Evolutionary conservation across 768 basidiomycete genomes (phyloP).

Genomic region (Russula dissimulans): DNA sequence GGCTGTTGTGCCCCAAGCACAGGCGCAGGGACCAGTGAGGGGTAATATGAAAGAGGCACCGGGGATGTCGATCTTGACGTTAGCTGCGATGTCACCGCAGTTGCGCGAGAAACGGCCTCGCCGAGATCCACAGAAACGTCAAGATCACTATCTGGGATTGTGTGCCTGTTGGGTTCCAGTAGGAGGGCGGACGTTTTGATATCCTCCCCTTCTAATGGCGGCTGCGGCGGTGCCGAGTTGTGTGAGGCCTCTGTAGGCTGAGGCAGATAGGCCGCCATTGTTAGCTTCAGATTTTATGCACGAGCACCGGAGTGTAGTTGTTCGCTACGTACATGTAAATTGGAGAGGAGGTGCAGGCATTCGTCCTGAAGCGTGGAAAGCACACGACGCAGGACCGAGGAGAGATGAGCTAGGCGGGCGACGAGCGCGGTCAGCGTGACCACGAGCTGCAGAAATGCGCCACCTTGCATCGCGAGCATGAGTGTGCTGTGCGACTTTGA

Average conservation of each 20-base stretch:
- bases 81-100: not conserved
- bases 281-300: not conserved
- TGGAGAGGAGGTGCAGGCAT: not conserved
- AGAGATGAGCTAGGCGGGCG: constrained; percentile 38
- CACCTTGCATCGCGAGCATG: constrained; percentile 54
- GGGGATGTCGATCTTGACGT: not conserved
- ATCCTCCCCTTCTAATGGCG: not conserved
- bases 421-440: constrained; percentile 51
- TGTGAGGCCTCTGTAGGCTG: not conserved
- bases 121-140: constrained; percentile 8
- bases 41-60: not conserved
- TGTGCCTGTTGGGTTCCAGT: not conserved
- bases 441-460: constrained; percentile 64
- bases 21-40: not conserved
- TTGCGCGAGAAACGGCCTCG: not conserved
- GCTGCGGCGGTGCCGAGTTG: not conserved
- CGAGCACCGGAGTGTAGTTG: not conserved
- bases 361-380: constrained; percentile 3
- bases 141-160: not conserved
- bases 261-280: not conserved
- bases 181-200: not conserved
- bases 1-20: not conserved
- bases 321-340: constrained; percentile 8
- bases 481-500: constrained; percentile 39
- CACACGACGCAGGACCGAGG: not conserved